These are phyloP conservation scores for Sporobolomyces pararoseus DNA, from an alignment of 768 basidiomycete genomes.

Conservation along the genomic window DNA sequence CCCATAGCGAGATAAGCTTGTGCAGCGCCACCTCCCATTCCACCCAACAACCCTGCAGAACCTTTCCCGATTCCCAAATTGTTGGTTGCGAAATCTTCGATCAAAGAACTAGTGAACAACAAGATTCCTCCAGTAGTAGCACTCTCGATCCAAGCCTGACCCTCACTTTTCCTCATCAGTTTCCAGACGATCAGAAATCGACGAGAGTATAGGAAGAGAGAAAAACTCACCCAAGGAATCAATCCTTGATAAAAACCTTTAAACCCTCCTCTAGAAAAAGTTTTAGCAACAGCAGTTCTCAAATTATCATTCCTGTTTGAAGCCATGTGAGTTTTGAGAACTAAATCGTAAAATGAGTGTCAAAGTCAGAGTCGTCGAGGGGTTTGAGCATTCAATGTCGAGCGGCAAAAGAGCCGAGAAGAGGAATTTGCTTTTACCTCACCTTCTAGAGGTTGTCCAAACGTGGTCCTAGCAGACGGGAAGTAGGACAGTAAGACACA, in stretches of 20 bases:
- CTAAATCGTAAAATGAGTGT: slow-evolving; percentile 46
- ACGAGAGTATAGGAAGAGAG: background rate
- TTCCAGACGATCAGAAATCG: background rate
- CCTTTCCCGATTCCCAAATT: slow-evolving; percentile 69
- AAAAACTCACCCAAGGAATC: slow-evolving; percentile 70
- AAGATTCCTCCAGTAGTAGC: slow-evolving; percentile 95
- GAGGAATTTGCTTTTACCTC: background rate
- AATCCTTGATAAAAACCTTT: slow-evolving; percentile 92
- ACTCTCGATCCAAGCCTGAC: slow-evolving; percentile 94
- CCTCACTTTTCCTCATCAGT: too few species aligned
- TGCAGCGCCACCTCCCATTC: slow-evolving; percentile 92
- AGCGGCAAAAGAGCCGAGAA: background rate
- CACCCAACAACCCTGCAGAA: slow-evolving; percentile 81
- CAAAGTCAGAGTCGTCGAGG: background rate
- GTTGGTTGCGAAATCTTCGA: slow-evolving; percentile 64
- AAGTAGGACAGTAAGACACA: background rate
- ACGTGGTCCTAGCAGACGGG: slow-evolving; percentile 9
- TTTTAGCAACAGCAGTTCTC: slow-evolving; percentile 72
- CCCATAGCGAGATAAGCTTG: slow-evolving; percentile 96
- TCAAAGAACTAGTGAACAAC: slow-evolving; percentile 88
- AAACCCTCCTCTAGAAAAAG: slow-evolving; percentile 85
- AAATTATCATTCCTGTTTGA: slow-evolving; percentile 88
- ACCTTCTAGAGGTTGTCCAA: slow-evolving; percentile 35
- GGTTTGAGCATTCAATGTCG: background rate
- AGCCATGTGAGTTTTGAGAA: slow-evolving; percentile 98